phyloP scores from a whole-genome alignment of 2,329 filamentous ascomycete genomes.

The Zopfia rhizophila region DNA sequence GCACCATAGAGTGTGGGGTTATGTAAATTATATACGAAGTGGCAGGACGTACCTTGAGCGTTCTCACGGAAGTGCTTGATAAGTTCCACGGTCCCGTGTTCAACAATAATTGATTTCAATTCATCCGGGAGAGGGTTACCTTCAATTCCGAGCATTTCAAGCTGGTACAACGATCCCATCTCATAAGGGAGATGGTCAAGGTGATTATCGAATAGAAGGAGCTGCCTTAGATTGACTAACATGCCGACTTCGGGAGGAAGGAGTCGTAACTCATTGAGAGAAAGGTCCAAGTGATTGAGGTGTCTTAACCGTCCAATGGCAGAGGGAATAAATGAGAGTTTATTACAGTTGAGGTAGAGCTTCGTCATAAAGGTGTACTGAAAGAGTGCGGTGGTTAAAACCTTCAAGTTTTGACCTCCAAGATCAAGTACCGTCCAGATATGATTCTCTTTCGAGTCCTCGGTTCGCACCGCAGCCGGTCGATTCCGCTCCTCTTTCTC shows the following conservation, averaged over 20 bases:
- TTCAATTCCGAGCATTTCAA: conserved; percentile 91
- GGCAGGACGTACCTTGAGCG: conserved; percentile 84
- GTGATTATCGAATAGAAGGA: conserved; percentile 90
- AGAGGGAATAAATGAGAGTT: conserved; percentile 80
- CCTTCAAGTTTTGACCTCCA: conserved; percentile 92
- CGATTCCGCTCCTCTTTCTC: conserved; percentile 71
- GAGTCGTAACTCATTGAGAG: conserved; percentile 83
- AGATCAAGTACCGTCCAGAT: conserved; percentile 95
- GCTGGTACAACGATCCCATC: conserved; percentile 85
- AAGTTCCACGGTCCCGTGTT: conserved; percentile 86
- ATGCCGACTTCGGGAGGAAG: conserved; percentile 94
- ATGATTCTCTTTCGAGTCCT: conserved; percentile 63
- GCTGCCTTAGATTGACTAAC: conserved; percentile 89
- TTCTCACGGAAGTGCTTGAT: conserved; percentile 85
- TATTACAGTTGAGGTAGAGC: conserved; percentile 94
- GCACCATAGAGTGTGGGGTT: background rate
- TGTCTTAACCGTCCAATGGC: conserved; percentile 84
- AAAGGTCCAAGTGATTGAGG: conserved; percentile 85
- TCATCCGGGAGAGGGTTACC: conserved; percentile 85
- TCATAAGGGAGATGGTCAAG: conserved; percentile 85
- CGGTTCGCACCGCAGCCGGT: conserved; percentile 66
- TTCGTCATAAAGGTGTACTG: conserved; percentile 88
- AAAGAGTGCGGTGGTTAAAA: conserved; percentile 82
- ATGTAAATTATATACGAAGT: background rate
- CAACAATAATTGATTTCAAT: conserved; percentile 83